Conservation (phyloP, 2,329 filamentous ascomycete species). For the Dendrostoma leiphaemia region DNA sequence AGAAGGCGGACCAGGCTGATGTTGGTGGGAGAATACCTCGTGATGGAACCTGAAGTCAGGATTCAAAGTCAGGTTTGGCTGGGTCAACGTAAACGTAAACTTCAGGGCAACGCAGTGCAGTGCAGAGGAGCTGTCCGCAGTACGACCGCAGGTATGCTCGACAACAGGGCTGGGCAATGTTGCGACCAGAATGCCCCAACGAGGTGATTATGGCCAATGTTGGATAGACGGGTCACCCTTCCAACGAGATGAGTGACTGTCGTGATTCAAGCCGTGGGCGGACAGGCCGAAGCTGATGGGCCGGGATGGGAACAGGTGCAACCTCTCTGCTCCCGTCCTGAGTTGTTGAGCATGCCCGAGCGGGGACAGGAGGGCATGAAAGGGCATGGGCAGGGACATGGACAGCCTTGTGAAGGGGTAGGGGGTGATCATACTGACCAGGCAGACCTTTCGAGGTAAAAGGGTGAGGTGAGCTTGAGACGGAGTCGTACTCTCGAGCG, state of each 20-base stretch:
- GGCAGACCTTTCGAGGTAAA: background rate
- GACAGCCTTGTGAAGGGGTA: background rate
- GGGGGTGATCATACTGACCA: background rate
- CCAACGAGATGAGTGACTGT: too few relatives aligned
- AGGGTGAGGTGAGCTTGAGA: constrained; percentile 3
- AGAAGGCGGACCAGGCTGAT: too few relatives aligned
- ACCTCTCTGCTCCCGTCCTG: too few relatives aligned
- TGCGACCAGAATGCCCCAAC: background rate
- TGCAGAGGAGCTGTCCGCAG: background rate
- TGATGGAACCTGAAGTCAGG: background rate
- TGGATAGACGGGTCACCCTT: too few relatives aligned
- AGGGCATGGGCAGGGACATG: background rate
- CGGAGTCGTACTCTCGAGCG: background rate
- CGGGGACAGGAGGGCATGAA: background rate
- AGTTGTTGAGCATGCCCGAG: background rate
- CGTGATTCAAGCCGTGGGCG: too few relatives aligned
- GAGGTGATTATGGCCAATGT: too few relatives aligned
- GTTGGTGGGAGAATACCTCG: background rate
- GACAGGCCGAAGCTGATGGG: background rate
- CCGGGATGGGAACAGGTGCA: background rate
- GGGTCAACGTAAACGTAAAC: too few relatives aligned
- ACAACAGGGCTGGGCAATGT: background rate
- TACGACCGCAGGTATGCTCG: background rate
- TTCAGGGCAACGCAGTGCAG: background rate
- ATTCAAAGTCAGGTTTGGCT: background rate